Evolutionary conservation across 1,284 basidiomycete genomes (phyloP).

Genomic region (Leccinum angustisporum): DNA sequence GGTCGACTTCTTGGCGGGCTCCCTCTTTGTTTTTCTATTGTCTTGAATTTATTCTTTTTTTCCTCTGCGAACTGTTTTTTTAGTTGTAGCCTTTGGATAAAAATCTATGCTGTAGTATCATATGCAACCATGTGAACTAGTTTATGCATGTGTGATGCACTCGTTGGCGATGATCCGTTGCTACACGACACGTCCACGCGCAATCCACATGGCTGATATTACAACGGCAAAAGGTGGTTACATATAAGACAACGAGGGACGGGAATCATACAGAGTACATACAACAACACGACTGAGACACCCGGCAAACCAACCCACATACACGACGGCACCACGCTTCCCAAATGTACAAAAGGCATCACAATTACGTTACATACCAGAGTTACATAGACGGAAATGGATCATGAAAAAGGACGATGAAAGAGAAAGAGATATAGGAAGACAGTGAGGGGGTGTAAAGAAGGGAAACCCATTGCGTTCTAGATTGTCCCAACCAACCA

Average conservation of each 20-base stretch:
- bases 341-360: conserved; percentile 23
- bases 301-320: background rate
- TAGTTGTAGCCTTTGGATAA: conserved; percentile 8
- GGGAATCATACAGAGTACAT: conserved; percentile 15
- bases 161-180: too few species aligned
- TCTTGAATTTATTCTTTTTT: background rate
- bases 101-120: conserved; percentile 11
- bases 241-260: conserved; percentile 19
- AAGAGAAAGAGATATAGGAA: background rate
- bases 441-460: background rate
- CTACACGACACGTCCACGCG: too few species aligned
- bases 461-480: conserved; percentile 16
- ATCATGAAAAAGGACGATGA: background rate
- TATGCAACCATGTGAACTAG: too few species aligned
- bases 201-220: too few species aligned
- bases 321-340: background rate
- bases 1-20: background rate
- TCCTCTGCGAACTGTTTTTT: background rate
- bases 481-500: conserved; percentile 21
- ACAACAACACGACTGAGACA: background rate
- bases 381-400: conserved; percentile 14
- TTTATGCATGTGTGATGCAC: conserved; percentile 9
- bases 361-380: conserved; percentile 20
- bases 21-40: background rate
- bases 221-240: conserved; percentile 1